phyloP scores from a whole-genome alignment of 2,329 filamentous ascomycete genomes.

The Penicillium sp. region DNA sequence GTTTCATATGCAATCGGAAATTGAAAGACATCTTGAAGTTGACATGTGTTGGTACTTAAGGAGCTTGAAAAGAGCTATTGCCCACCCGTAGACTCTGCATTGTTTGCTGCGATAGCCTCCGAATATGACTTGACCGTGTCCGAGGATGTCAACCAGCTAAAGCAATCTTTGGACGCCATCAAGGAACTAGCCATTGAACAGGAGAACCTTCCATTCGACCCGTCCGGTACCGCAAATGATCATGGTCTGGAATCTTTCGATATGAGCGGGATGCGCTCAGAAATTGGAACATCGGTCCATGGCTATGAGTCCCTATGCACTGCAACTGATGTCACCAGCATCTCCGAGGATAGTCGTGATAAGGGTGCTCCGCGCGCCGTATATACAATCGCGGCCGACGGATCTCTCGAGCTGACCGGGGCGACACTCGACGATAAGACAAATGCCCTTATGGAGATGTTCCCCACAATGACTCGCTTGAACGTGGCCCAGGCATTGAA shows the following conservation, averaged over 20 bases:
- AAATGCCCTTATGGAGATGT: conserved; percentile 65
- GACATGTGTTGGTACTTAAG: conserved; percentile 18
- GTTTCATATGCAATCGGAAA: background rate
- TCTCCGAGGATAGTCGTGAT: conserved; percentile 24
- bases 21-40: background rate
- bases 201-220: conserved; percentile 67
- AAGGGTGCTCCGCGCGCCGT: conserved; percentile 17
- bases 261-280: conserved; percentile 24
- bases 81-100: conserved; percentile 72
- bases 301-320: conserved; percentile 53
- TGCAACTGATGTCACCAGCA: conserved; percentile 40
- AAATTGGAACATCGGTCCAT: conserved; percentile 36
- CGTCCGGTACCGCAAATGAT: conserved; percentile 65
- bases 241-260: conserved; percentile 24
- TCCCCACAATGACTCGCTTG: conserved; percentile 65
- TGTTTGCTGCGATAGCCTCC: conserved; percentile 71
- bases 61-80: conserved; percentile 67
- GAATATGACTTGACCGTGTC: conserved; percentile 68
- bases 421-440: conserved; percentile 60
- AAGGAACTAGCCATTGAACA: conserved; percentile 71
- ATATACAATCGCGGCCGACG: conserved; percentile 31
- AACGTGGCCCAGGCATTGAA: conserved; percentile 67
- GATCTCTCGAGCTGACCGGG: conserved; percentile 28
- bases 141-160: conserved; percentile 55
- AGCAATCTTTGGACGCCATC: conserved; percentile 63